Evolutionary conservation across 164 flowering plant species (phyloP), one percentile per base, ranked within the genome.

Genomic region (Platanus orientalis): DNA sequence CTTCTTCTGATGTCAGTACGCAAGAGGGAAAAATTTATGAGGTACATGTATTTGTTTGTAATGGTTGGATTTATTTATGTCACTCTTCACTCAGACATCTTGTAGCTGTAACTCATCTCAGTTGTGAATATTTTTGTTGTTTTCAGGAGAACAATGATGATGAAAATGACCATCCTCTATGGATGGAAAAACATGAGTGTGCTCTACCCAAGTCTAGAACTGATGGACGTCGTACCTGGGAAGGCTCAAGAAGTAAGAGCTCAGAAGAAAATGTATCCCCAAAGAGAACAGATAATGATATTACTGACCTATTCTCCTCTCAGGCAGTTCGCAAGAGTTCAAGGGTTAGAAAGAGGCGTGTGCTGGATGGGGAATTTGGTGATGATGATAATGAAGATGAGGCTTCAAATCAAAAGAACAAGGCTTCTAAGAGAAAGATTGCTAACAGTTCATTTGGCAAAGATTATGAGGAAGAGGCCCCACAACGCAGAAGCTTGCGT

Each of bases 271-370:
- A 6, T 58, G 34, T 17, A 17, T 21, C 16, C 25, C 19, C 23
- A 58, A 66, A 57, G 49, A 54, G 6, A 30, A 29, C 57, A 9
- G 14, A 58, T 21, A 50, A 26, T 5, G 13, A 54, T 63, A n/a
- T 21, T 19, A 10, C 39, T 10, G 21, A 17, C 6, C 3, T 42
- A 1, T 20, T 17, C 30, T n/a, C 55, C 29, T 58, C 63, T 30
- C 54, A 58, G 57, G 23, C 63, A 6, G 62, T 66, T 66, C 69
- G 69, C 17, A 66, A 66, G 57, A 66, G 69, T 32, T 49, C 36
- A 32, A 47, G 69, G n/a, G 69, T 66, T 16, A 62, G 62, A 25
- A 66, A 66, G 69, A 66, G 69, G 62, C 63, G 69, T 36, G 29
- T 58, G 17, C 32, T 66, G 12, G 69, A 66, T 58, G 69, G 62